Evolutionary conservation across 257 asterid species (phyloP), one percentile per base, ranked within the genome.

Genomic region (Forsythia viridissima): DNA sequence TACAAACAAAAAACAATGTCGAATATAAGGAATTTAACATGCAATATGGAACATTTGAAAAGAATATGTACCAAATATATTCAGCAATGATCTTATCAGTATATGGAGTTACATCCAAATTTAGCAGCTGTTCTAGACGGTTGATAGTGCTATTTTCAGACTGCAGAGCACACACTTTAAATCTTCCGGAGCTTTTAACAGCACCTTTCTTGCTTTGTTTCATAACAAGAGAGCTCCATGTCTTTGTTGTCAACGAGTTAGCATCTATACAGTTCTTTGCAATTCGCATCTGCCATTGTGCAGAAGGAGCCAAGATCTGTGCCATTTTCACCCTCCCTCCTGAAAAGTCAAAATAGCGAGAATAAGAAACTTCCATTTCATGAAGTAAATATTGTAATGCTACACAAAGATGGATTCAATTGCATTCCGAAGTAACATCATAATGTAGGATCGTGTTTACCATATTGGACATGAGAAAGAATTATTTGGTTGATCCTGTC

Each of bases 71-170:
- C 99, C 99, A 95, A 75, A 95, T 95, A 61, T 93, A 95, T 81
- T 95, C 99, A 76, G 98, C 99, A 82, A 95, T 91, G 85, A 95
- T 91, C 81, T 85, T 95, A 66, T 93, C 96, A 55, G 97, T 92
- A 82, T 85, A 84, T 7, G 99, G 98, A 82, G 97, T 79, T 2
- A 91, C 84, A 34, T 93, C 97, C 92, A 93, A 82, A 86, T 95
- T 95, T 41, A 95, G 94, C 84, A 95, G 75, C 87, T 93, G 97
- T 34, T 95, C 97, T 78, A 93, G 51, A 74, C 98, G 92, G 90
- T 95, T 95, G 78, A 95, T 74, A 0, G 98, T 90, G 87, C 96
- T 76, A 81, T 82, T 85, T 0, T 82, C 91, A 5, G 97, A 85
- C 77, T 86, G 81, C 38, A 88, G 86, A 30, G 97, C 94, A 52